phyloP scores from a whole-genome alignment of 768 basidiomycete genomes.

The Agaricus subrufescens region DNA sequence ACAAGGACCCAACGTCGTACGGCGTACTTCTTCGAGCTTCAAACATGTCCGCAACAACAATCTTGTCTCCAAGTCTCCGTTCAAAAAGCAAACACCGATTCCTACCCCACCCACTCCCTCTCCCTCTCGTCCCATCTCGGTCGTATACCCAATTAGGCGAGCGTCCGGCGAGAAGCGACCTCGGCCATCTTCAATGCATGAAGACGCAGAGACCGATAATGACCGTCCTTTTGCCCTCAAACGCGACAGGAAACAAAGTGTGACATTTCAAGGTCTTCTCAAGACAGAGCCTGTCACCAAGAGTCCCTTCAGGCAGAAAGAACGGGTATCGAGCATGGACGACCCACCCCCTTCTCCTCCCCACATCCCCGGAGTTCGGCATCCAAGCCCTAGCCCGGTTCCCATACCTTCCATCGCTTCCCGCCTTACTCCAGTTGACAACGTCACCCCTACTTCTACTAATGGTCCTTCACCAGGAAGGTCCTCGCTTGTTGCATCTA shows the following conservation, averaged over 20 bases:
- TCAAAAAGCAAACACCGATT: slow-evolving; percentile 53
- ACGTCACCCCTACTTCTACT: slow-evolving; percentile 23
- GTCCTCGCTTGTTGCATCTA: slow-evolving; percentile 59
- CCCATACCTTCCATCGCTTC: not conserved
- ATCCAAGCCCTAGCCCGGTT: slow-evolving; percentile 15
- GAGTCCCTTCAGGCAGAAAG: slow-evolving; percentile 62
- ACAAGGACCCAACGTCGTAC: slow-evolving; percentile 49
- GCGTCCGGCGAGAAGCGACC: slow-evolving; percentile 79
- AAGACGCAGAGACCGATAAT: slow-evolving; percentile 64
- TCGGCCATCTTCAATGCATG: slow-evolving; percentile 66
- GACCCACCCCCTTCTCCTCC: slow-evolving; percentile 24
- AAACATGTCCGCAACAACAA: slow-evolving; percentile 72
- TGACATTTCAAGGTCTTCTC: slow-evolving; percentile 65
- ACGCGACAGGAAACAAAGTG: slow-evolving; percentile 70
- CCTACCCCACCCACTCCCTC: slow-evolving; percentile 45
- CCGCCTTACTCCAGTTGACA: slow-evolving; percentile 11
- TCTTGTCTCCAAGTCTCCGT: slow-evolving; percentile 84
- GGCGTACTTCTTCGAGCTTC: slow-evolving; percentile 75
- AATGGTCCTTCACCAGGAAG: slow-evolving; percentile 49
- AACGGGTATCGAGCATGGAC: slow-evolving; percentile 21
- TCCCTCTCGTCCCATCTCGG: slow-evolving; percentile 26
- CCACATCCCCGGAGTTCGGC: slow-evolving; percentile 17
- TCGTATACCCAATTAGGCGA: slow-evolving; percentile 37
- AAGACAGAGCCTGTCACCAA: slow-evolving; percentile 77
- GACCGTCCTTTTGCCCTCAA: slow-evolving; percentile 68